Conservation (phyloP, 2,329 filamentous ascomycete genomes). For the Rasamsonia emersonii region DNA sequence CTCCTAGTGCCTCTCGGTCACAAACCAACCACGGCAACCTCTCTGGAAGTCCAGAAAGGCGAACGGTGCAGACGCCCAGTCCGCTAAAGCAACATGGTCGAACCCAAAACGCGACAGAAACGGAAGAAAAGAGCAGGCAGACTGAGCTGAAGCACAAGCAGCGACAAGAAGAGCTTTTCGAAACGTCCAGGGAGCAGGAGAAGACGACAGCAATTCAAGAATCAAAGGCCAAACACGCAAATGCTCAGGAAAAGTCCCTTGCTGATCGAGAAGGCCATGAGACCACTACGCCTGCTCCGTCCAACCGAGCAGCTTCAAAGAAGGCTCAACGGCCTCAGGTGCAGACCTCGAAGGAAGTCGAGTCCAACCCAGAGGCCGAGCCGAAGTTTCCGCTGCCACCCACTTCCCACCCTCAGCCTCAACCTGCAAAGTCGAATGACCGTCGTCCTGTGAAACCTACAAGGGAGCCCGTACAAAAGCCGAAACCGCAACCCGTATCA, state of each 20-base stretch:
- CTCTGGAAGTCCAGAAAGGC: constrained; percentile 13
- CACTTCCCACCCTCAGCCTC: constrained; percentile 13
- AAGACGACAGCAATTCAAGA: constrained; percentile 20
- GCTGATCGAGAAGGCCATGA: constrained; percentile 27
- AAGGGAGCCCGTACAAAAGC: constrained; percentile 34
- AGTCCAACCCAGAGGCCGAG: constrained; percentile 17
- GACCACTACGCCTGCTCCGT: constrained; percentile 6
- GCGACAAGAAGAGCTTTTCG: constrained; percentile 28
- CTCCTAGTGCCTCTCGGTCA: constrained; percentile 24
- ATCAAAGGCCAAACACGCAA: constrained; percentile 15
- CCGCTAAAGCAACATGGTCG: constrained; percentile 31
- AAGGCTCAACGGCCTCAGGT: constrained; percentile 19
- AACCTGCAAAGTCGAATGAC: constrained; percentile 25
- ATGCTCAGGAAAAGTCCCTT: constrained; percentile 4
- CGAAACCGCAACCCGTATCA: constrained; percentile 39
- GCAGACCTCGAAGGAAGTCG: constrained; percentile 23
- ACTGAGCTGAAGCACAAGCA: constrained; percentile 24
- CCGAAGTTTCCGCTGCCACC: constrained; percentile 20
- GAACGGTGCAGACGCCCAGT: constrained; percentile 20
- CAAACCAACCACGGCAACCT: constrained; percentile 20
- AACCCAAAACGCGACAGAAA: constrained; percentile 52
- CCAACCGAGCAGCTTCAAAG: constrained; percentile 16
- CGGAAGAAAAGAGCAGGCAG: constrained; percentile 36
- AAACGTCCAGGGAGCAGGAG: constrained; percentile 27
- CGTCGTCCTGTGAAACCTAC: constrained; percentile 36